Percentiles rank a stretch among this genome's conserved stretches.
phyloP scores from a whole-genome alignment of 805 yeast genomes.

The Lachancea cidri region DNA sequence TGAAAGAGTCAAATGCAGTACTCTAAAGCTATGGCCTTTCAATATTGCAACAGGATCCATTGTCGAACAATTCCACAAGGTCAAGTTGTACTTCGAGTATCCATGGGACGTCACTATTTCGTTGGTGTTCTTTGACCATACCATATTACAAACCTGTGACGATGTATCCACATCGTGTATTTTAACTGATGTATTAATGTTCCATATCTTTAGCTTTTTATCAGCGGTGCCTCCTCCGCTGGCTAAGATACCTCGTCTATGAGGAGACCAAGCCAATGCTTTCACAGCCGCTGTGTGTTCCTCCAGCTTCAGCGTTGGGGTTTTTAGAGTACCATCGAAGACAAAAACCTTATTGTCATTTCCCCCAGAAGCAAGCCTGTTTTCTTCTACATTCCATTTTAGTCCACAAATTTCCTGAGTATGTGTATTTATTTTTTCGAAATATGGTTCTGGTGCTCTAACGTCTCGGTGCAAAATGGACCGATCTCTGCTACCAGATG shows the following conservation, averaged over 20 bases:
- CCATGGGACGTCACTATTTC: conserved; percentile 96
- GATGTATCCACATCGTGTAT: conserved; percentile 87
- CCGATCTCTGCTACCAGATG: conserved; percentile 84
- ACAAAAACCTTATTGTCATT: conserved; percentile 82
- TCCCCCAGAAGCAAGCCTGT: conserved; percentile 91
- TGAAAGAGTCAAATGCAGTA: conserved; percentile 79
- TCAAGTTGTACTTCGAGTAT: conserved; percentile 81
- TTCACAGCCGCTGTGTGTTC: conserved; percentile 95
- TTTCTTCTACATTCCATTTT: conserved; percentile 87
- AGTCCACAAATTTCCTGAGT: conserved; percentile 95
- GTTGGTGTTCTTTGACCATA: conserved; percentile 88
- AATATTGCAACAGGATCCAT: conserved; percentile 89
- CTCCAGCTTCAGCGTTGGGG: conserved; percentile 65
- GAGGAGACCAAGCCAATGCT: conserved; percentile 97
- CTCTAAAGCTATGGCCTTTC: conserved; percentile 92
- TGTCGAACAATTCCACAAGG: conserved; percentile 89
- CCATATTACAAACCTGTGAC: conserved; percentile 90
- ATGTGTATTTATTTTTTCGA: conserved; percentile 67
- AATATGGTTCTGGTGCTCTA: conserved; percentile 75
- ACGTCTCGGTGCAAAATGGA: conserved; percentile 88
- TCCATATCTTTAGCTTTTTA: conserved; percentile 86
- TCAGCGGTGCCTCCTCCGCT: conserved; percentile 98
- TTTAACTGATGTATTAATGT: conserved; percentile 70
- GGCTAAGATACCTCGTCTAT: conserved; percentile 87
- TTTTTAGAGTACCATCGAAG: conserved; percentile 72